phyloP scores from a whole-genome alignment of 2,329 filamentous ascomycete genomes.

The Fusarium redolens region DNA sequence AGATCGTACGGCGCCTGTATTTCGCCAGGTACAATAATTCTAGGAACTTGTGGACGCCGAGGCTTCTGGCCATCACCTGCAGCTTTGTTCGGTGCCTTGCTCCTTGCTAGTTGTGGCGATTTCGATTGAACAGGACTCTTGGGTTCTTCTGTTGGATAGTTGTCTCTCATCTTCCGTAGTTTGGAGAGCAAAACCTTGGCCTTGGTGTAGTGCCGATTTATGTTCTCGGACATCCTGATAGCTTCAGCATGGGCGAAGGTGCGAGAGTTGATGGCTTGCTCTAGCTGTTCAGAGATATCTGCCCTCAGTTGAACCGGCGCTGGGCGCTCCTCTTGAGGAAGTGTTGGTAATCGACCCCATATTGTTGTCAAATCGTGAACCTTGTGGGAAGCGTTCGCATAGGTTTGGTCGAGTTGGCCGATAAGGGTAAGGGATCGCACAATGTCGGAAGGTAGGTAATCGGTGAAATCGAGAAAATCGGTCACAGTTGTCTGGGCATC shows the following conservation, averaged over 20 bases:
- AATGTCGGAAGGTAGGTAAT: slow-evolving; percentile 76
- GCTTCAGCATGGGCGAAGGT: slow-evolving; percentile 71
- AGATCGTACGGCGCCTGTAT: slow-evolving; percentile 74
- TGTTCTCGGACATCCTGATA: slow-evolving; percentile 71
- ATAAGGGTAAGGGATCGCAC: slow-evolving; percentile 74
- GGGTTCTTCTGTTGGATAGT: slow-evolving; percentile 66
- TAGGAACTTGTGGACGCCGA: slow-evolving; percentile 61
- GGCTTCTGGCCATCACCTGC: slow-evolving; percentile 59
- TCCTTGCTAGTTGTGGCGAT: slow-evolving; percentile 64
- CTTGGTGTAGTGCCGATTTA: slow-evolving; percentile 70
- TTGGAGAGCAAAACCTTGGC: slow-evolving; percentile 69
- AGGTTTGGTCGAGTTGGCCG: slow-evolving; percentile 70
- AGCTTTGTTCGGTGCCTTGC: slow-evolving; percentile 59
- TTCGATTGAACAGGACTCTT: slow-evolving; percentile 63
- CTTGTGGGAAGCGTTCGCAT: slow-evolving; percentile 65
- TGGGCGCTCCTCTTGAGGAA: slow-evolving; percentile 60
- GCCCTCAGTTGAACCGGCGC: slow-evolving; percentile 64
- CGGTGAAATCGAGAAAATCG: slow-evolving; percentile 76
- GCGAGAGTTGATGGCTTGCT: slow-evolving; percentile 65
- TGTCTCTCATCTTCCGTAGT: slow-evolving; percentile 68
- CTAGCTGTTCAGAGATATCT: slow-evolving; percentile 69
- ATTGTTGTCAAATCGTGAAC: slow-evolving; percentile 67
- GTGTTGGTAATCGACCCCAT: slow-evolving; percentile 67
- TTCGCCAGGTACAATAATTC: slow-evolving; percentile 74
- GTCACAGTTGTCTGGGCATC: slow-evolving; percentile 77